Conservation (phyloP, 768 basidiomycete genomes). For the Nidularia sp. region DNA sequence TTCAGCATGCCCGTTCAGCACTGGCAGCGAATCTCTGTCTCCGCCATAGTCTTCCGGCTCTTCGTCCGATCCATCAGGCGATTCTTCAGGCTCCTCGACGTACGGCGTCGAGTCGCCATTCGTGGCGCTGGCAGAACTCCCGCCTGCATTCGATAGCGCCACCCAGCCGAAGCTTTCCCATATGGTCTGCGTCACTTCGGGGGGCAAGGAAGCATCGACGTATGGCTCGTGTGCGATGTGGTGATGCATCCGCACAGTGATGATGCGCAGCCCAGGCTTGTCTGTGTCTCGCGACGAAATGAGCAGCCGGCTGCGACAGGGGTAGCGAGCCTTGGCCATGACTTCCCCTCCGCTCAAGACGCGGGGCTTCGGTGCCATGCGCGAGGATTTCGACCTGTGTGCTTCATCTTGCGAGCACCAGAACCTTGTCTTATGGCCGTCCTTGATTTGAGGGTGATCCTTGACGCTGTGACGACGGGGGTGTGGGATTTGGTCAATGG, state of each 20-base stretch:
- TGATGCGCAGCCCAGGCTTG: slow-evolving; percentile 15
- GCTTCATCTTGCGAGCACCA: slow-evolving; percentile 50
- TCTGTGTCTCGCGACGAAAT: slow-evolving; percentile 37
- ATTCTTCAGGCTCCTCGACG: background rate
- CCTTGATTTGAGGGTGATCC: slow-evolving; percentile 41
- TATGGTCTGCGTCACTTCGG: slow-evolving; percentile 29
- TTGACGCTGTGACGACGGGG: slow-evolving; percentile 29
- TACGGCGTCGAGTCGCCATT: background rate
- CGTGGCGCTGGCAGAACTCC: background rate
- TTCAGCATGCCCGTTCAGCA: background rate
- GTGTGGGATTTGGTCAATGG: too few species aligned
- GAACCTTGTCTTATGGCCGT: slow-evolving; percentile 45
- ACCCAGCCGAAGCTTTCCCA: slow-evolving; percentile 25
- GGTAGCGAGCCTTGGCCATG: slow-evolving; percentile 36
- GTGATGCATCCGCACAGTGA: slow-evolving; percentile 42
- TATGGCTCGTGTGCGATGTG: slow-evolving; percentile 40
- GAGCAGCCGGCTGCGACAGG: slow-evolving; percentile 41
- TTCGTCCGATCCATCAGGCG: slow-evolving; percentile 1
- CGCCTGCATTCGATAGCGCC: background rate
- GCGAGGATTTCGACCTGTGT: slow-evolving; percentile 33
- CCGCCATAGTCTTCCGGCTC: slow-evolving; percentile 1
- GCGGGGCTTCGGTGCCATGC: slow-evolving; percentile 27
- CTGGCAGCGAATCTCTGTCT: background rate
- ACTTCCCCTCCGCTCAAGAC: slow-evolving; percentile 30
- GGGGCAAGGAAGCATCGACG: slow-evolving; percentile 30